Base-by-base conservation (phyloP, 768 basidiomycete genomes). In the Mycena galopus region DNA sequence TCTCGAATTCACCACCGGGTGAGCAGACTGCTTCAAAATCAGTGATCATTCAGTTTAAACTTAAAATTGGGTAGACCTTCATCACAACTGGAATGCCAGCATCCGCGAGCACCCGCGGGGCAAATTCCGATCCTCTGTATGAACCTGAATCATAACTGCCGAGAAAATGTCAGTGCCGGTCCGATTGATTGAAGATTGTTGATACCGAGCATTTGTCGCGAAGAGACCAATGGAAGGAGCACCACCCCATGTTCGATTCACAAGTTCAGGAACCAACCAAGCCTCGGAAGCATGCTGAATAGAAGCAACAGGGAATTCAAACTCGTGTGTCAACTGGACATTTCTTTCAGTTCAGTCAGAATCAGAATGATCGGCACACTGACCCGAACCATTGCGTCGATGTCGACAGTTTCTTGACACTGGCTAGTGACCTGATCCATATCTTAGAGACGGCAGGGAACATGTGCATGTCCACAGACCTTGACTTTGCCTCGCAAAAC, bases 271-370 rank as follows among this genome's bases (percentile, higher is more conserved):
- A 27, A 96, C 93, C n/a, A 98, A 87, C 82, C 95, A 98, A 1
- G 95, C 90, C 79, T 97, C 96, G 65, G 95, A 92, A 10, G 96
- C 96, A 78, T 95, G 93, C 77, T 96, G 95, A 78, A 96, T 91
- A 8, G 94, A 92, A 8, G 93, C 89, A 32, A 96, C 86, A 2
- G 90, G 88, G 78, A 96, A 96, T 76, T 95, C 84, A 85, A 97
- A 98, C 81, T 98, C 96, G 78, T 97, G 94, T 39, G 94, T 91
- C 60, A 98, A 86, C 90, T 96, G 64, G n/a, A 19, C 47, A 33
- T n/a, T 61, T 51, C 11, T 30, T 61, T 68, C 35, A 47, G 17
- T 33, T 21, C 50, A 12, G 10, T 9, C 23, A 14, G n/a, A 56
- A 59, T 47, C 11, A n/a, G 51, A 33, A 23, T n/a, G n/a, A 12